These are phyloP conservation scores for Platanthera guangdongensis DNA, from an alignment of 106 monocot genomes.

Conservation along the genomic window DNA sequence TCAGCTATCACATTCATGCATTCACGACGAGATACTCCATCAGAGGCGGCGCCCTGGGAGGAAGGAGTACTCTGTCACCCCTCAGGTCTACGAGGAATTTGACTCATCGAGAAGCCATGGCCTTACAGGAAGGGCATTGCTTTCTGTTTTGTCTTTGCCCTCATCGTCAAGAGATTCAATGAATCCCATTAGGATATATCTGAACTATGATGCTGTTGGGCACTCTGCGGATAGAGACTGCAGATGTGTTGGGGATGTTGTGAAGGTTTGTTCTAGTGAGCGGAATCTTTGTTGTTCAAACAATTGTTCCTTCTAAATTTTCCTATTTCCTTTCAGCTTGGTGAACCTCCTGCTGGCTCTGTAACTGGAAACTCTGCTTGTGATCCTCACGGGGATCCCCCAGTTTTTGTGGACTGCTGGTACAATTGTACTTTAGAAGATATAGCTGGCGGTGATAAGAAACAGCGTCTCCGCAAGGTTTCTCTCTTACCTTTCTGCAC, in stretches of 20 bases:
- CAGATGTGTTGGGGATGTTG: constrained; percentile 64
- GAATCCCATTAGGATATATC: constrained; percentile 81
- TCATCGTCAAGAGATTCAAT: constrained; percentile 29
- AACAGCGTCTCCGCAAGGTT: constrained; percentile 90
- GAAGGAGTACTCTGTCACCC: constrained; percentile 83
- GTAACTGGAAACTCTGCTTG: constrained; percentile 44
- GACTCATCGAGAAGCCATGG: constrained; percentile 10
- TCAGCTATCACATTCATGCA: constrained; percentile 89
- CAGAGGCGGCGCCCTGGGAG: constrained; percentile 68
- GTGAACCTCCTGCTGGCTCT: constrained; percentile 62
- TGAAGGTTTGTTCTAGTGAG: constrained; percentile 44
- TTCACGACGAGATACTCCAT: constrained; percentile 89
- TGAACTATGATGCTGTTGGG: constrained; percentile 98
- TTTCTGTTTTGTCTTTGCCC: constrained; percentile 26
- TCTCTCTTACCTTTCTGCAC: not conserved
- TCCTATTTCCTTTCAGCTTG: constrained; percentile 44
- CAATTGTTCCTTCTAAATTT: constrained; percentile 1
- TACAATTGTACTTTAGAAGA: constrained; percentile 93
- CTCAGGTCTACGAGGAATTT: constrained; percentile 63
- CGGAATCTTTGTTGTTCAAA: not conserved
- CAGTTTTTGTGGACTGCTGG: constrained; percentile 86
- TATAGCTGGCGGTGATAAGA: constrained; percentile 82
- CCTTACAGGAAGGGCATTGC: constrained; percentile 58
- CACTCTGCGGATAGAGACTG: constrained; percentile 88
- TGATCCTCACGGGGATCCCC: constrained; percentile 76